Base-by-base conservation (phyloP, 1,284 basidiomycete species). In the Puccinia novopanici region DNA sequence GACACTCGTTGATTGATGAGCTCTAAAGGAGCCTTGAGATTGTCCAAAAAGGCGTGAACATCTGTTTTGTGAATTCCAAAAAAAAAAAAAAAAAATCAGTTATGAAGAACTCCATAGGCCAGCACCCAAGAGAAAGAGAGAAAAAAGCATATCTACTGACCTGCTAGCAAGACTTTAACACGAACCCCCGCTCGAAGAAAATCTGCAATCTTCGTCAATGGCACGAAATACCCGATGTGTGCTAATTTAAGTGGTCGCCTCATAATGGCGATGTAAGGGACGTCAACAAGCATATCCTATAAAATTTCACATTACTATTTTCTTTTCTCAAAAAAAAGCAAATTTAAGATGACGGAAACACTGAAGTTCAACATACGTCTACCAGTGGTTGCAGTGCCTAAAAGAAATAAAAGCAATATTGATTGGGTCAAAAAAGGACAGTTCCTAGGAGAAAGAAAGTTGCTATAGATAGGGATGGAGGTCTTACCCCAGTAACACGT, bases 11-110 rank as follows among this genome's bases (percentile, higher is more conserved):
- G 89, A 0, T 89, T 89, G 75, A 99, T 94, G 71, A 97, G 92
- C 81, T 96, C 94, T n/a, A 97, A 88, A 0, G 96, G 95, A 0
- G 96, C 96, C 87, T 99, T 99, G 84, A 97, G 89, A 86, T 98
- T 98, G 86, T 99, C 96, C 73, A 99, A 90, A 88, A 99, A 99
- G 5, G 95, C 97, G 84, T 99, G 97, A 22, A 99, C 89, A 85
- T 98, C 95, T 95, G 85, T 68, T 34, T 24, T 19, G 4, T 4
- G 37, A 68, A 34, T 48, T 24, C 27, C n/a, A n/a, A n/a, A n/a
- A n/a, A n/a, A n/a, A n/a, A n/a, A n/a, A n/a, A n/a, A n/a, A n/a
- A n/a, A n/a, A 68, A 65, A 24, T 24, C 42, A 34, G 55, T n/a
- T 48, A 59, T 42, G 42, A 42, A 67, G 45, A 30, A 27, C 40